These are phyloP conservation scores for Nidula niveotomentosa DNA, from an alignment of 1,284 basidiomycete genomes.

Conservation along the genomic window DNA sequence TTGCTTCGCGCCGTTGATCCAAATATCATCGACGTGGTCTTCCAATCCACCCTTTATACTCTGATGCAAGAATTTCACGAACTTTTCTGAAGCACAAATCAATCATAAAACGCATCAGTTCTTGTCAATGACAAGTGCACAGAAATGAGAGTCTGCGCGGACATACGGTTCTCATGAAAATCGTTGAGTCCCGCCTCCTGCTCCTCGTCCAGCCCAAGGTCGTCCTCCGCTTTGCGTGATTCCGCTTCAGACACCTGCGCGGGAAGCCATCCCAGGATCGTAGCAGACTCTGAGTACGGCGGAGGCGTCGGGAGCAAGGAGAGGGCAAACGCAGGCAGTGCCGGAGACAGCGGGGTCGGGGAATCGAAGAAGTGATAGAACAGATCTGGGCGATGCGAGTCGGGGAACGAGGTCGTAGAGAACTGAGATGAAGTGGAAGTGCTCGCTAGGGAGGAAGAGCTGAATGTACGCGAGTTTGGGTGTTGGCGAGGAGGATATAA, in stretches of 20 bases:
- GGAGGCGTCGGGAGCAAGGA: conserved; percentile 56
- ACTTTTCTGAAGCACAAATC: conserved; percentile 42
- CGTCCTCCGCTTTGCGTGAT: conserved; percentile 9
- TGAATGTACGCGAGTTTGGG: too few species aligned
- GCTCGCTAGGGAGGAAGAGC: not conserved
- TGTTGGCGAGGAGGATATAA: too few species aligned
- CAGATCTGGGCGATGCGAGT: conserved; percentile 61
- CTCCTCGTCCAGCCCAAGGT: conserved; percentile 1
- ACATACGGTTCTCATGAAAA: conserved; percentile 32
- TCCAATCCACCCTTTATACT: conserved; percentile 52
- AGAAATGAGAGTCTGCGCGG: not conserved
- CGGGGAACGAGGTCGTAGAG: conserved; percentile 28
- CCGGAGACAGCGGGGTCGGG: conserved; percentile 45
- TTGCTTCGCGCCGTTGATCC: conserved; percentile 63
- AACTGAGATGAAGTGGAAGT: not conserved
- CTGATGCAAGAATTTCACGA: conserved; percentile 58
- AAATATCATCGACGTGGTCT: conserved; percentile 63
- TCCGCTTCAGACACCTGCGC: conserved; percentile 38
- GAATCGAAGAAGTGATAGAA: conserved; percentile 65
- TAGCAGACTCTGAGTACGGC: conserved; percentile 40
- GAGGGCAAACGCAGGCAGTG: conserved; percentile 55
- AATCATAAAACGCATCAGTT: not conserved
- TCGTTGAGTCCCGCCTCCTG: conserved; percentile 58
- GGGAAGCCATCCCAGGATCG: conserved; percentile 71
- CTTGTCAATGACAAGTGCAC: not conserved